Evolutionary conservation across 495 filamentous ascomycete species (phyloP).

Genomic region (Aspergillus affinis): DNA sequence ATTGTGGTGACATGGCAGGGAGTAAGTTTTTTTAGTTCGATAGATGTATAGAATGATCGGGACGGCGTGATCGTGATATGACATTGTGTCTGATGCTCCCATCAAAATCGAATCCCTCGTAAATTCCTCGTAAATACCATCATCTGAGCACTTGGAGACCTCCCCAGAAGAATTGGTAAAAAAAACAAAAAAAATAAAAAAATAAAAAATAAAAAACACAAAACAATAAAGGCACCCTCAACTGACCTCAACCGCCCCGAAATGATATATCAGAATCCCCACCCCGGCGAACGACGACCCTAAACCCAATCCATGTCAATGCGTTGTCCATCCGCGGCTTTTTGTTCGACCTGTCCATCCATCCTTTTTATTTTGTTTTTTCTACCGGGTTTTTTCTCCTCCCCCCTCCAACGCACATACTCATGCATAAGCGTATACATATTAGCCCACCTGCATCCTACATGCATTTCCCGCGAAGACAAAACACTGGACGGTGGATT

Average conservation of each 20-base stretch:
- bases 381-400: neutral
- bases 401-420: neutral
- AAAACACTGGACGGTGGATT: neutral
- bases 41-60: neutral
- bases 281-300: neutral
- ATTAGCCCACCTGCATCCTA: slow-evolving; percentile 2
- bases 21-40: neutral
- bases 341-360: neutral
- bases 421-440: neutral
- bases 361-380: neutral
- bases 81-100: neutral
- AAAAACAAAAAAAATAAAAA: slow-evolving; percentile 4
- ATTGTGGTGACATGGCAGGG: neutral
- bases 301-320: slow-evolving; percentile 10
- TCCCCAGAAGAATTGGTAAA: neutral
- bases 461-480: slow-evolving; percentile 1
- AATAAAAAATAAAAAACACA: neutral
- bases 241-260: neutral
- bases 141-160: neutral
- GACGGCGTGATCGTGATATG: neutral
- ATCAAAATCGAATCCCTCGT: no score
- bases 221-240: neutral
- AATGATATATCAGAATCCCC: slow-evolving; percentile 3
- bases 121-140: no score
- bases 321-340: slow-evolving; percentile 15